Evolutionary conservation across 2,329 filamentous ascomycete species (phyloP), one percentile per base, ranked within the genome.

Genomic region (Fusarium sp.): DNA sequence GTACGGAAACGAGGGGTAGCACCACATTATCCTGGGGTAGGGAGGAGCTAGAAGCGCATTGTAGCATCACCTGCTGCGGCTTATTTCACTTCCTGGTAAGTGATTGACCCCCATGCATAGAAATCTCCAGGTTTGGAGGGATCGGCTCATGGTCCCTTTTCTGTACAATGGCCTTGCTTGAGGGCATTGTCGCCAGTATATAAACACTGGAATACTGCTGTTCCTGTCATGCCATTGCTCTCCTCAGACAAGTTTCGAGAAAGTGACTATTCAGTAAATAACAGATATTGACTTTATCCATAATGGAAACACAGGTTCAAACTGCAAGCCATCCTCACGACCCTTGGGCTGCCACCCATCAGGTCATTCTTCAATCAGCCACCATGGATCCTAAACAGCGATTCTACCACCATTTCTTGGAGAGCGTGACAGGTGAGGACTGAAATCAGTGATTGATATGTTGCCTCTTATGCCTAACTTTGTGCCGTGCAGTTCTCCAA

Each of bases 331-430:
- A 53, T 43, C 37, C 60, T 37, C 61, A 69, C 54, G 53, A 66
- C 44, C 73, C 71, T 54, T 73, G 68, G 71, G 60, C 73, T 39
- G 66, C 74, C 28, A 65, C 58, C 39, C 70, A 75, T 62, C 68
- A 71, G 51, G 56, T 70, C 44, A 73, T 72, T 42, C 72, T 74
- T 52, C 72, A 58, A 26, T 54, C 53, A 39, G 67, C 61, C 43
- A 75, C 55, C 55, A 81, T 81, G 79, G 78, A 81, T 62, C 76
- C 78, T 60, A 96, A 94, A 72, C 91, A 95, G 76, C 89, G 89
- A 39, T 97, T 97, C 83, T 94, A 95, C 79, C 88, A 89, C 73
- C 91, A 93, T 77, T 97, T 97, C 76, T 90, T 93, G 71, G 86
- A 90, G 73, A 90, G 92, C 79, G 88, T 92, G 53, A 88, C 88